phyloP scores from a whole-genome alignment of 2,329 filamentous ascomycete genomes.

The Trichoderma aggressivum region DNA sequence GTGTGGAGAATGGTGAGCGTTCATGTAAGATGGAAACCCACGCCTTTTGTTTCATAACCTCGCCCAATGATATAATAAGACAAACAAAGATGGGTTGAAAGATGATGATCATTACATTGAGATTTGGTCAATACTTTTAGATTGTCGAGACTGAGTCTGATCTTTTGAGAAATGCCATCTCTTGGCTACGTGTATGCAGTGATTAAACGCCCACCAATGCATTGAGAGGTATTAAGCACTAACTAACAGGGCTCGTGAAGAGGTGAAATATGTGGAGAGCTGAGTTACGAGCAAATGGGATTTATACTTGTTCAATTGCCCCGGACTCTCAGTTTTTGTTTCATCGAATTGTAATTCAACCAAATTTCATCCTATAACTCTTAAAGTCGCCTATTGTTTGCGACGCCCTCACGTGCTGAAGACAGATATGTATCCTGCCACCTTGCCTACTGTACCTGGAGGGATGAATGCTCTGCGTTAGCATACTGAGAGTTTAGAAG shows the following conservation, averaged over 20 bases:
- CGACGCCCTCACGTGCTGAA: not conserved
- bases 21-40: not conserved
- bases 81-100: not conserved
- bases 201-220: not conserved
- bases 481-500: not conserved
- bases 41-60: not conserved
- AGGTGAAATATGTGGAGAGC: not conserved
- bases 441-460: not conserved
- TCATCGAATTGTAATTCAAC: not conserved
- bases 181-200: not conserved
- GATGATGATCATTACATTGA: not conserved
- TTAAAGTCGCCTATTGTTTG: not conserved
- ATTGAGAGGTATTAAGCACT: not conserved
- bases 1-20: not conserved
- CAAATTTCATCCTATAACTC: not conserved
- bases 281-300: rapidly evolving
- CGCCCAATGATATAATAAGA: not conserved
- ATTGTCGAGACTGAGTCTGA: not conserved
- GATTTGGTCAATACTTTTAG: not conserved
- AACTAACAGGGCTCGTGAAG: not conserved
- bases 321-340: not conserved
- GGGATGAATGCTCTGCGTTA: not conserved
- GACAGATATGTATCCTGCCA: not conserved
- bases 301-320: not conserved
- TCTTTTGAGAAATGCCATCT: not conserved